These are phyloP conservation scores for Diospyros kaki DNA, from an alignment of 148 eudicot species.

Conservation along the genomic window DNA sequence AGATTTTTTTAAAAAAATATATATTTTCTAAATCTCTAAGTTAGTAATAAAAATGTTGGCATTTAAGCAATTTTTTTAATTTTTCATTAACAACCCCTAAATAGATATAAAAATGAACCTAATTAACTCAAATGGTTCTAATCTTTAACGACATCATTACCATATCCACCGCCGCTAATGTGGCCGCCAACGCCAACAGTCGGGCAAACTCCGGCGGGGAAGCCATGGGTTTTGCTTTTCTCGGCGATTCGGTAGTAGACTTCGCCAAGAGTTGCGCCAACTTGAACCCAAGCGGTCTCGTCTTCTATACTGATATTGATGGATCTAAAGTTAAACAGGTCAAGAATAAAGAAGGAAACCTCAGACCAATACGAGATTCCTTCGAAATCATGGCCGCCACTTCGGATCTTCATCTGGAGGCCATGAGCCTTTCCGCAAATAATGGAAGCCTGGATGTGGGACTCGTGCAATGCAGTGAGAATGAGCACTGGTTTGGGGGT, in stretches of 20 bases:
- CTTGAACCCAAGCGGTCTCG: constrained; percentile 18
- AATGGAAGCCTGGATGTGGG: constrained; percentile 40
- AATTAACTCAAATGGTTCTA: no score
- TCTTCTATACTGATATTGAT: constrained; percentile 3
- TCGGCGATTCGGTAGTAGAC: constrained; percentile 12
- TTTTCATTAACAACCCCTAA: no score
- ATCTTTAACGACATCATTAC: background rate
- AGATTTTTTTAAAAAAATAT: no score
- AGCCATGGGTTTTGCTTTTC: constrained; percentile 9
- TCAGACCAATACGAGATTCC: constrained; percentile 21
- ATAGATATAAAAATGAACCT: no score
- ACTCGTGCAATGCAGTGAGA: constrained; percentile 24
- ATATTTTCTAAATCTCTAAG: no score
- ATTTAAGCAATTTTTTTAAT: no score
- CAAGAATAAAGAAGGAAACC: constrained; percentile 13
- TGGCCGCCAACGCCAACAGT: constrained; percentile 19
- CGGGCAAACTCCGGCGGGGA: constrained; percentile 7
- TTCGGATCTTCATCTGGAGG: constrained; percentile 31
- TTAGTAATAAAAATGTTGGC: no score
- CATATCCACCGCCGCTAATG: constrained; percentile 13
- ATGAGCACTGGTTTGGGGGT: constrained; percentile 36
- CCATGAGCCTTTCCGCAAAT: constrained; percentile 25
- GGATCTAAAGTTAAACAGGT: constrained; percentile 18
- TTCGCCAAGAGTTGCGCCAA: constrained; percentile 17
- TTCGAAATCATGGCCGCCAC: constrained; percentile 47